These are phyloP conservation scores for Backusella tuberculispora DNA, from an alignment of 192 early-diverging fungal species.

Conservation along the genomic window DNA sequence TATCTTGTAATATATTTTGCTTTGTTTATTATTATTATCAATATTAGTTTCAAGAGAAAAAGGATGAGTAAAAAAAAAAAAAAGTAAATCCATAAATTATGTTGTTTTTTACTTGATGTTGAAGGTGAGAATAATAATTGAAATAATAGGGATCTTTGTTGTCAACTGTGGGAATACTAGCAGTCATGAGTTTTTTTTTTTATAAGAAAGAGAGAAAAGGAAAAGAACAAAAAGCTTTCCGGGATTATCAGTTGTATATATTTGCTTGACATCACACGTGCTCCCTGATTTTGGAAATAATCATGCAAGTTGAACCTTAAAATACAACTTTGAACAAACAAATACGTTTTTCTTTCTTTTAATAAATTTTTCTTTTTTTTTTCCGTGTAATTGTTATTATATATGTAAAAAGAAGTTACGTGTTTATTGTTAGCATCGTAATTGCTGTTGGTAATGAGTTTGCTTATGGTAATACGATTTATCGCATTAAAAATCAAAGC, in stretches of 20 bases:
- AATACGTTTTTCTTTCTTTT: neutral
- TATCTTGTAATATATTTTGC: constrained; percentile 98
- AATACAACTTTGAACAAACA: constrained; percentile 9
- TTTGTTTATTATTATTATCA: constrained; percentile 37
- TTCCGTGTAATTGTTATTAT: neutral
- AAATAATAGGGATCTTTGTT: constrained; percentile 71
- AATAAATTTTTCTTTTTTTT: neutral
- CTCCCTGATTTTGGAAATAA: neutral
- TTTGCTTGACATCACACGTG: constrained; percentile 9
- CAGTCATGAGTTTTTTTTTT: constrained; percentile 29
- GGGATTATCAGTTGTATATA: neutral
- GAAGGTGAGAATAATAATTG: constrained; percentile 81
- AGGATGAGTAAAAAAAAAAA: neutral
- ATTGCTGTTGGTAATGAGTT: no score
- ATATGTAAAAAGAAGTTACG: neutral
- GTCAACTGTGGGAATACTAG: constrained; percentile 43
- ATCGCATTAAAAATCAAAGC: no score
- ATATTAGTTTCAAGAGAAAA: neutral
- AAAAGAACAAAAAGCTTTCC: neutral
- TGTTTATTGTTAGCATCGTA: no score
- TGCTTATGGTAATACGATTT: no score
- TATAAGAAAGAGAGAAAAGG: neutral
- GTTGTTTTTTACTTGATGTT: constrained; percentile 66
- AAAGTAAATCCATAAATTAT: neutral
- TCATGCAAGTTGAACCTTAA: constrained; percentile 4